Conservation (phyloP, 1,139 yeast genomes). For the Geotrichum reessii region DNA sequence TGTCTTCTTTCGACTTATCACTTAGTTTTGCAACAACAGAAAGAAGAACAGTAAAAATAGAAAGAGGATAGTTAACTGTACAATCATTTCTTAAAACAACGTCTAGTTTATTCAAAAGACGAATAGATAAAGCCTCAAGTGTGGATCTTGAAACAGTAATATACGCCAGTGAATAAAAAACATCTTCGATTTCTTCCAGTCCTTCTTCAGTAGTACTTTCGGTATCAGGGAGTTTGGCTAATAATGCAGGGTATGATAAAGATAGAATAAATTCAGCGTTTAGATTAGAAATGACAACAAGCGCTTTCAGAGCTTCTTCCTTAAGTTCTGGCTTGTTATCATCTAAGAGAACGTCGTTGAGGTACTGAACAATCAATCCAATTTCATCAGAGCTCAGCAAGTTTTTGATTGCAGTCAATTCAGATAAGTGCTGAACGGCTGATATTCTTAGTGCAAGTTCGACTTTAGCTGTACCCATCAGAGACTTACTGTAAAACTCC, state of each 20-base stretch:
- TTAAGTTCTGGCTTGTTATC: conserved; percentile 34
- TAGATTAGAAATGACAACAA: conserved; percentile 45
- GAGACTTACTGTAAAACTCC: conserved; percentile 57
- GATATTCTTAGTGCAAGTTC: conserved; percentile 66
- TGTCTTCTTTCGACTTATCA: conserved; percentile 18
- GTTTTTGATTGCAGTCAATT: conserved; percentile 44
- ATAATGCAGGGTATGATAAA: conserved; percentile 54
- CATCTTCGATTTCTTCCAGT: conserved; percentile 12
- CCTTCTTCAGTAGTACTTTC: conserved; percentile 26
- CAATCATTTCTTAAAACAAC: conserved; percentile 17
- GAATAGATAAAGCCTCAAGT: conserved; percentile 34
- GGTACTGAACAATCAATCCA: conserved; percentile 57
- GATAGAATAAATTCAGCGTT: conserved; percentile 49
- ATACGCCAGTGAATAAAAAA: conserved; percentile 32
- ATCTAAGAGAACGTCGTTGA: conserved; percentile 56
- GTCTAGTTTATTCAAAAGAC: conserved; percentile 34
- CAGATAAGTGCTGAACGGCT: conserved; percentile 59
- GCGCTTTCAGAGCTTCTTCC: conserved; percentile 45
- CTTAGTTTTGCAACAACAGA: conserved; percentile 23
- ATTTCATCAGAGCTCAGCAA: conserved; percentile 52
- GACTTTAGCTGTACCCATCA: conserved; percentile 58
- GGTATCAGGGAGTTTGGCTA: conserved; percentile 47
- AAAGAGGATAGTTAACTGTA: conserved; percentile 23
- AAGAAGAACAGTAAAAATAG: conserved; percentile 24
- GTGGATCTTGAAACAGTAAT: conserved; percentile 32